Evolutionary conservation across 768 basidiomycete genomes (phyloP).

Genomic region (Amanita exitialis): DNA sequence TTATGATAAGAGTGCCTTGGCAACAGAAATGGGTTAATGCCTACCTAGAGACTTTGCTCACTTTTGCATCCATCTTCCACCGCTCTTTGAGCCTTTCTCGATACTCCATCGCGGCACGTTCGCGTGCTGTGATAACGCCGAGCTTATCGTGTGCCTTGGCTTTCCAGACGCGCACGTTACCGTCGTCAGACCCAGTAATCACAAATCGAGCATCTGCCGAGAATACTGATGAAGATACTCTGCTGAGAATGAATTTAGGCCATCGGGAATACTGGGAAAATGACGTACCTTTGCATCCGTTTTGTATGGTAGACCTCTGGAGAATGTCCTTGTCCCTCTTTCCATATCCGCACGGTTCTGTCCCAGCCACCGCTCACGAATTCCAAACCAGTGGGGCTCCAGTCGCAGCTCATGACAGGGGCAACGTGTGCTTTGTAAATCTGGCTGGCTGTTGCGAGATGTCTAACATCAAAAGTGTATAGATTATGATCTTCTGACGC

Average conservation of each 20-base stretch:
- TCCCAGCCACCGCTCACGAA: conserved; percentile 98
- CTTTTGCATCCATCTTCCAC: conserved; percentile 80
- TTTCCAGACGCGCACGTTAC: conserved; percentile 94
- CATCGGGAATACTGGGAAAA: neutral
- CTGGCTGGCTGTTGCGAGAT: conserved; percentile 71
- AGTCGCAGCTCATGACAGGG: conserved; percentile 94
- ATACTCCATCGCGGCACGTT: conserved; percentile 89
- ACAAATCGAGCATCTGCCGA: conserved; percentile 89
- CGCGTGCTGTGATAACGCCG: conserved; percentile 82
- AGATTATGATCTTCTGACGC: conserved; percentile 99
- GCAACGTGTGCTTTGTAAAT: conserved; percentile 98
- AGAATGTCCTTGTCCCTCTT: conserved; percentile 67
- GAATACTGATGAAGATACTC: conserved; percentile 83
- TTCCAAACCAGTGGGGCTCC: conserved; percentile 92
- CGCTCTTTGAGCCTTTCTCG: conserved; percentile 77
- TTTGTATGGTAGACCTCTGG: conserved; percentile 97
- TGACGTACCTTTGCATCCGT: conserved; percentile 86
- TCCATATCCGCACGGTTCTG: conserved; percentile 89
- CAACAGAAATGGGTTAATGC: conserved; percentile 1
- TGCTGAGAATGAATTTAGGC: conserved; percentile 16
- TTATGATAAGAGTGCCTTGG: conserved; percentile 1
- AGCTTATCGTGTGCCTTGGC: conserved; percentile 87
- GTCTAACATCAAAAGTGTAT: conserved; percentile 94
- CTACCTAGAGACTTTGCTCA: conserved; percentile 77
- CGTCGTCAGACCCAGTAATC: conserved; percentile 86